A percentile compares a stretch with the other conserved stretches of the same genome.
Evolutionary conservation across 768 basidiomycete genomes (phyloP).

Genomic region (Artomyces pyxidatus): DNA sequence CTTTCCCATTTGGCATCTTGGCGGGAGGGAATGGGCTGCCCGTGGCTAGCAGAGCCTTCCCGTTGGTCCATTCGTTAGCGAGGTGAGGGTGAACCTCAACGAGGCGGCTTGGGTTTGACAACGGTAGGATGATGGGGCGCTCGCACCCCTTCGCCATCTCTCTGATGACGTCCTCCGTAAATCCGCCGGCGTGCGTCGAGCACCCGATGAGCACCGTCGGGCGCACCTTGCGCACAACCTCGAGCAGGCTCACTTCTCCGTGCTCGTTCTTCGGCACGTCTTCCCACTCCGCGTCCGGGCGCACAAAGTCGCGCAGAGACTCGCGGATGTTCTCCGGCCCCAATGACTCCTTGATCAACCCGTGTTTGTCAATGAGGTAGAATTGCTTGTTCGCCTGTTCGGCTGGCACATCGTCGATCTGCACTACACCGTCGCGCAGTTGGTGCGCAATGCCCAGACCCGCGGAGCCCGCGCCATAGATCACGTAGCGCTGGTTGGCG

Average conservation of each 20-base stretch:
- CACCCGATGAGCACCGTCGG: slow-evolving; percentile 84
- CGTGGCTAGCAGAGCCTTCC: slow-evolving; percentile 73
- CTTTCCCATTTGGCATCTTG: slow-evolving; percentile 55
- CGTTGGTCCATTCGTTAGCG: slow-evolving; percentile 71
- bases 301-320: slow-evolving; percentile 45
- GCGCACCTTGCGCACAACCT: slow-evolving; percentile 62
- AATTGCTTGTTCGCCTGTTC: slow-evolving; percentile 59
- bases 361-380: slow-evolving; percentile 66
- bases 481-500: slow-evolving; percentile 65
- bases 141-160: slow-evolving; percentile 63
- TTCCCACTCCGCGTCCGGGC: slow-evolving; percentile 50
- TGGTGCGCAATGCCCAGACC: slow-evolving; percentile 76
- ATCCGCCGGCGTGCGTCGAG: slow-evolving; percentile 71
- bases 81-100: slow-evolving; percentile 70
- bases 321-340: slow-evolving; percentile 36
- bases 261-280: slow-evolving; percentile 26
- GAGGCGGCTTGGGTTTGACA: slow-evolving; percentile 73
- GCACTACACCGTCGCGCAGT: slow-evolving; percentile 66
- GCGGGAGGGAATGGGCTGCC: slow-evolving; percentile 79
- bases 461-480: slow-evolving; percentile 78
- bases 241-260: slow-evolving; percentile 46
- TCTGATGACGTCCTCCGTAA: slow-evolving; percentile 63
- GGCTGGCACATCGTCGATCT: slow-evolving; percentile 37
- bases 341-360: slow-evolving; percentile 48
- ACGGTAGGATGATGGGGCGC: slow-evolving; percentile 75